Evolutionary conservation across 306 rosid species (phyloP).

Genomic region (Medicago ruthenica): DNA sequence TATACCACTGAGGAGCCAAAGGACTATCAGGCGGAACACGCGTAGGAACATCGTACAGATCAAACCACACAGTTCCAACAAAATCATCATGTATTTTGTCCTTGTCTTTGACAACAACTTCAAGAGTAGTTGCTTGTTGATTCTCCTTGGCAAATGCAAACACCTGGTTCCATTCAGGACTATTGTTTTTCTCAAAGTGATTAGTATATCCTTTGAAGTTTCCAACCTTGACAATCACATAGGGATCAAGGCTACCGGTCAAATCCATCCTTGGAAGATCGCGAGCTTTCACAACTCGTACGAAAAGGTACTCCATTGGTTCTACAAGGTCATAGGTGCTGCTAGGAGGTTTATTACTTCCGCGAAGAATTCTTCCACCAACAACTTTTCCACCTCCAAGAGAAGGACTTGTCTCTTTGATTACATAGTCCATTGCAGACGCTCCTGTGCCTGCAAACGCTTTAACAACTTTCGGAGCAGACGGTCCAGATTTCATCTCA

Average conservation of each 20-base stretch:
- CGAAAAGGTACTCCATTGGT: constrained; percentile 77
- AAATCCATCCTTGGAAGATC: constrained; percentile 85
- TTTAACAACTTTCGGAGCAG: constrained; percentile 51
- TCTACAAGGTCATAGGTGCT: constrained; percentile 91
- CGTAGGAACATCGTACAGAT: constrained; percentile 69
- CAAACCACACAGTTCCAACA: constrained; percentile 71
- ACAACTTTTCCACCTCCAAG: constrained; percentile 88
- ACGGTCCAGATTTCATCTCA: constrained; percentile 67
- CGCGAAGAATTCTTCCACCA: constrained; percentile 68
- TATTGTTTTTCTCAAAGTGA: constrained; percentile 70
- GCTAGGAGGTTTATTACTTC: constrained; percentile 51
- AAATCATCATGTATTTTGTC: constrained; percentile 67
- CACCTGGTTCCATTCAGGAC: constrained; percentile 91
- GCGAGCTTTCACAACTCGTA: constrained; percentile 88
- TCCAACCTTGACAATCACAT: constrained; percentile 83
- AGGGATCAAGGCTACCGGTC: constrained; percentile 93
- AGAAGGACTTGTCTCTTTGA: constrained; percentile 84
- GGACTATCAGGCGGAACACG: constrained; percentile 95
- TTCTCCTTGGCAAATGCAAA: constrained; percentile 80
- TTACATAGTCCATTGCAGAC: constrained; percentile 55
- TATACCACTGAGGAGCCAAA: constrained; percentile 93
- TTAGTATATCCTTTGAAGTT: constrained; percentile 78
- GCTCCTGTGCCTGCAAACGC: constrained; percentile 54
- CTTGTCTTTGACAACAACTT: constrained; percentile 80
- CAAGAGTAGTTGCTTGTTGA: constrained; percentile 58